Conservation (phyloP, 208 protist species). For the Spongospora subterranea region DNA sequence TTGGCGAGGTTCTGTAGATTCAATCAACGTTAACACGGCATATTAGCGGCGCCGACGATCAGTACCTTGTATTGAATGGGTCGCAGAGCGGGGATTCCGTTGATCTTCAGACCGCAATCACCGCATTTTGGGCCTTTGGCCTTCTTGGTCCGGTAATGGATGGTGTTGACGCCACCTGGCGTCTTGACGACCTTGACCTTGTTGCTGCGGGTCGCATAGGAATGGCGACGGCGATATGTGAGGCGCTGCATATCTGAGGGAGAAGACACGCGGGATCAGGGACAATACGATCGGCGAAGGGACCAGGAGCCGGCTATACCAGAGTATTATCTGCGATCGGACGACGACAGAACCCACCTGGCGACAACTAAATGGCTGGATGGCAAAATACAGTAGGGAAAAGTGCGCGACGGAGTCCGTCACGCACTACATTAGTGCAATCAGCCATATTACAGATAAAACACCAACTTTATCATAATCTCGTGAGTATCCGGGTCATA, state of each 20-base stretch:
- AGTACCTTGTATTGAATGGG: slow-evolving; percentile 16
- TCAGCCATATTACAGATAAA: too few relatives aligned
- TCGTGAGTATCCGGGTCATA: too few relatives aligned
- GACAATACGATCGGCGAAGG: too few relatives aligned
- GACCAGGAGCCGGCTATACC: too few relatives aligned
- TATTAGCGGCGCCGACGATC: neutral
- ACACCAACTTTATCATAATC: too few relatives aligned
- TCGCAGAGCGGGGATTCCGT: slow-evolving; percentile 26
- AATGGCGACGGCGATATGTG: slow-evolving; percentile 47
- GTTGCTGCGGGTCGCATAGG: slow-evolving; percentile 2
- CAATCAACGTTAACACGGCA: neutral
- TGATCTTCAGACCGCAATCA: slow-evolving; percentile 46
- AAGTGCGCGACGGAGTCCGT: too few relatives aligned
- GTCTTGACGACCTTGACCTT: slow-evolving; percentile 54
- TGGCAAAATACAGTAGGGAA: too few relatives aligned
- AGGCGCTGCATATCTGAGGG: slow-evolving; percentile 29
- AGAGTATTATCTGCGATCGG: too few relatives aligned
- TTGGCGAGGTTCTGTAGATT: neutral
- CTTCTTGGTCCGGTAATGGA: slow-evolving; percentile 39
- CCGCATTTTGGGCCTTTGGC: slow-evolving; percentile 52
- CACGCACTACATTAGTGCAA: too few relatives aligned
- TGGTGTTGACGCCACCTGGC: neutral
- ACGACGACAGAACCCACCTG: too few relatives aligned
- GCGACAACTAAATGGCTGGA: too few relatives aligned
- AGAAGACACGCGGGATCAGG: too few relatives aligned